phyloP scores from a whole-genome alignment of 305 asterid genomes.

The Solanum aculeatissimum region DNA sequence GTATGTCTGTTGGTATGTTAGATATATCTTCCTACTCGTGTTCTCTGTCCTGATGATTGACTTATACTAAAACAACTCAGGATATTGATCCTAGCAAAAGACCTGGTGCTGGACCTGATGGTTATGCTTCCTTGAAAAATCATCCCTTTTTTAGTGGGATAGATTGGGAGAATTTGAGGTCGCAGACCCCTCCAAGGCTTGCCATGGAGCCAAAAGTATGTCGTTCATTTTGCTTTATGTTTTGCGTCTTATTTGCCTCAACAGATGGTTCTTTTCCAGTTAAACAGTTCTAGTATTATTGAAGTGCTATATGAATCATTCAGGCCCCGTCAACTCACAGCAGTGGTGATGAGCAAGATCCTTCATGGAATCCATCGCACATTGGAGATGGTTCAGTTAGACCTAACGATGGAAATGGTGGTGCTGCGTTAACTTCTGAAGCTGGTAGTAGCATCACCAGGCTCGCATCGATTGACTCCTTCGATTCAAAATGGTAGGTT shows the following conservation, averaged over 20 bases:
- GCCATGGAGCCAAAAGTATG: conserved; percentile 64
- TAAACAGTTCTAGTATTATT: not conserved
- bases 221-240: not conserved
- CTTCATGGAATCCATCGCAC: conserved; percentile 74
- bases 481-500: conserved; percentile 86
- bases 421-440: conserved; percentile 45
- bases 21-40: not conserved
- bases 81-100: conserved; percentile 84
- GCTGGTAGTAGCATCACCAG: conserved; percentile 71
- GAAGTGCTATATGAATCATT: not conserved
- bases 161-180: conserved; percentile 69
- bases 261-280: not conserved
- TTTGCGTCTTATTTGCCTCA: not conserved
- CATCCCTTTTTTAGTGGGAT: conserved; percentile 81
- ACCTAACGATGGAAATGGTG: conserved; percentile 40
- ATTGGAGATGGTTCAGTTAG: conserved; percentile 52
- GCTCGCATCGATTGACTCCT: conserved; percentile 95
- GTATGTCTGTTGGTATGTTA: not conserved
- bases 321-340: conserved; percentile 38
- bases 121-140: conserved; percentile 68
- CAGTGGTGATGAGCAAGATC: conserved; percentile 54
- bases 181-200: conserved; percentile 62
- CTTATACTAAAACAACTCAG: conserved; percentile 20
- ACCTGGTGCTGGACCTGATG: conserved; percentile 88
- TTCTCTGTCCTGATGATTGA: not conserved